Conservation (phyloP, 1,284 basidiomycete genomes). For the Afroboletus lepidellus region DNA sequence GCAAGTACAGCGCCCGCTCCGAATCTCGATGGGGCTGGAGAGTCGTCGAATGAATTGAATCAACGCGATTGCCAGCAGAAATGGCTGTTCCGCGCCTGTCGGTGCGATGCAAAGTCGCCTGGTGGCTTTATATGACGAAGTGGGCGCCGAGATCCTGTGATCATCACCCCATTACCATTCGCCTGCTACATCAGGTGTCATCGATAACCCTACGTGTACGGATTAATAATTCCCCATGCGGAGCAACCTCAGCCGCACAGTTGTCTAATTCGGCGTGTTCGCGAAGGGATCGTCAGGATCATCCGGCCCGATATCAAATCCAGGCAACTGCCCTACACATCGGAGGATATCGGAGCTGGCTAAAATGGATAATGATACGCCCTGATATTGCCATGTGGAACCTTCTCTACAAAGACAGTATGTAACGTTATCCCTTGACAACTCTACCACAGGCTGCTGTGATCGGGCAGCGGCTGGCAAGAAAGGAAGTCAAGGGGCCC, state of each 20-base stretch:
- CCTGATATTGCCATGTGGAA: conserved; percentile 29
- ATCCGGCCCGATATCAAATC: conserved; percentile 30
- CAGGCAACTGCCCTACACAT: neutral
- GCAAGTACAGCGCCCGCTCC: conserved; percentile 15
- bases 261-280: conserved; percentile 24
- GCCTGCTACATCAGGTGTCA: conserved; percentile 17
- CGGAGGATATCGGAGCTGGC: conserved; percentile 32
- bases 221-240: conserved; percentile 30
- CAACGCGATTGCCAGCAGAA: conserved; percentile 16
- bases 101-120: conserved; percentile 22
- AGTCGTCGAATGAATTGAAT: conserved; percentile 22
- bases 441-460: conserved; percentile 10
- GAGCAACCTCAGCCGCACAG: conserved; percentile 18
- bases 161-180: conserved; percentile 17
- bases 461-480: neutral
- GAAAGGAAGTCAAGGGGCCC: conserved; percentile 25
- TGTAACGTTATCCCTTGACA: conserved; percentile 15
- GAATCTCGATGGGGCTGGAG: conserved; percentile 22
- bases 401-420: conserved; percentile 1
- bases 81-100: conserved; percentile 23
- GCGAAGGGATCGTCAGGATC: conserved; percentile 37
- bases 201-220: conserved; percentile 21
- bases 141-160: conserved; percentile 20
- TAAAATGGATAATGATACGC: conserved; percentile 21
- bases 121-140: conserved; percentile 7